phyloP scores from a whole-genome alignment of 352 stramenopile genomes.

The Phytophthora hibernalis region DNA sequence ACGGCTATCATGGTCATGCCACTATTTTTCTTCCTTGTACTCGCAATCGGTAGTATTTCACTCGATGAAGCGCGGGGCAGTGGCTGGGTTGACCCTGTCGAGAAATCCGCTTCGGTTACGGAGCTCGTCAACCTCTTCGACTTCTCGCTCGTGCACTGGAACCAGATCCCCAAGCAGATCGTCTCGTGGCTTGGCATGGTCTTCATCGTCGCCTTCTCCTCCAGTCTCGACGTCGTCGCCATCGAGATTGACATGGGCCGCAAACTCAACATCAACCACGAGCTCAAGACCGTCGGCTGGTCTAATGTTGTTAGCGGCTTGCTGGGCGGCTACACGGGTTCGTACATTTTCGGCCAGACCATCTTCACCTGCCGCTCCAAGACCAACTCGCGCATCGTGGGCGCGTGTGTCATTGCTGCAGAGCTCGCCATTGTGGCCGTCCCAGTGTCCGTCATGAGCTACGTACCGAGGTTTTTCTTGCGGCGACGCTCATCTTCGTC shows the following conservation, averaged over 20 bases:
- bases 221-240: conserved; percentile 95
- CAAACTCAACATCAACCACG: conserved; percentile 94
- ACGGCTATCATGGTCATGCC: conserved; percentile 86
- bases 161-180: conserved; percentile 85
- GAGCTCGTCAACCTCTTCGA: conserved; percentile 90
- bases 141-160: conserved; percentile 90
- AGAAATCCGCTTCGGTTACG: conserved; percentile 55
- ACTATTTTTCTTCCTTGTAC: conserved; percentile 89
- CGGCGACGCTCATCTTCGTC: conserved; percentile 96
- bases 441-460: conserved; percentile 93
- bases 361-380: conserved; percentile 96
- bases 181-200: conserved; percentile 95
- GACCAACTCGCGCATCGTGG: conserved; percentile 90
- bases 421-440: conserved; percentile 88
- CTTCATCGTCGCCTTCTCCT: conserved; percentile 97
- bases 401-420: conserved; percentile 83
- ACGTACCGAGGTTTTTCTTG: conserved; percentile 98
- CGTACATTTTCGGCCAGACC: conserved; percentile 98
- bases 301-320: conserved; percentile 96
- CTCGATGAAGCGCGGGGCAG: conserved; percentile 91
- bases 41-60: conserved; percentile 73
- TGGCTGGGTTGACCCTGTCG: conserved; percentile 87
- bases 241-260: conserved; percentile 97
- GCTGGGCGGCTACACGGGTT: conserved; percentile 97
- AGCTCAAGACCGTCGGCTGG: conserved; percentile 94